Evolutionary conservation across 2,329 filamentous ascomycete species (phyloP).

Genomic region (Arthrobotrys megalospora): DNA sequence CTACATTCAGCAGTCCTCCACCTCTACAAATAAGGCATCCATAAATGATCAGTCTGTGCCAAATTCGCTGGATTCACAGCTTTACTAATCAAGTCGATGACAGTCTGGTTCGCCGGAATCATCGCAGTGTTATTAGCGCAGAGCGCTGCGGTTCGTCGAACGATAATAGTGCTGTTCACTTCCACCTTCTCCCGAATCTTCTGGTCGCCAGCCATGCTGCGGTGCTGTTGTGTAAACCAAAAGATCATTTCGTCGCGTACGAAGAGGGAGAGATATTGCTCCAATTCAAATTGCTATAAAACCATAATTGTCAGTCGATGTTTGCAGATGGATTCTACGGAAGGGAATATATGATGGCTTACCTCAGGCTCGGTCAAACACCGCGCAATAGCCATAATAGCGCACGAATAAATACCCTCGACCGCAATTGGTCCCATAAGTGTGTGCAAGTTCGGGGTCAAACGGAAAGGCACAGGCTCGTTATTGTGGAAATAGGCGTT

Average conservation of each 20-base stretch:
- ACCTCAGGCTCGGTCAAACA: constrained; percentile 87
- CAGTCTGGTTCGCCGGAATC: constrained; percentile 94
- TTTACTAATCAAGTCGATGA: constrained; percentile 92
- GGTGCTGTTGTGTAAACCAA: constrained; percentile 88
- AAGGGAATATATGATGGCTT: constrained; percentile 62
- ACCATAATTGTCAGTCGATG: constrained; percentile 22
- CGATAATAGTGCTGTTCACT: constrained; percentile 89
- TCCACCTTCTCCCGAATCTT: constrained; percentile 85
- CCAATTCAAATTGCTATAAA: constrained; percentile 78
- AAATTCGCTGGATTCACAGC: constrained; percentile 93
- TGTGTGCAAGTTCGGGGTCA: constrained; percentile 95
- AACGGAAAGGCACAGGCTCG: constrained; percentile 95
- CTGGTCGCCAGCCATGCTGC: constrained; percentile 73
- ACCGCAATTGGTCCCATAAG: constrained; percentile 96
- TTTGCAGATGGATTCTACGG: neutral
- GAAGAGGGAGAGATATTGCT: constrained; percentile 93
- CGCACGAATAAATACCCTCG: constrained; percentile 95
- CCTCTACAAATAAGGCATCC: constrained; percentile 91
- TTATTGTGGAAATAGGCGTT: constrained; percentile 95
- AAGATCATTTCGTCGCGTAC: constrained; percentile 98
- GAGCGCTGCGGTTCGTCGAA: constrained; percentile 88
- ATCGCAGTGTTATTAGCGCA: constrained; percentile 84
- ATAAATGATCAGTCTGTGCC: constrained; percentile 89
- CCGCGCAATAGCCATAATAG: constrained; percentile 95
- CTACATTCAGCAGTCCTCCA: neutral